Evolutionary conservation across 768 basidiomycete genomes (phyloP), one percentile per base, ranked within the genome.

Genomic region (Leucocoprinus sp.): DNA sequence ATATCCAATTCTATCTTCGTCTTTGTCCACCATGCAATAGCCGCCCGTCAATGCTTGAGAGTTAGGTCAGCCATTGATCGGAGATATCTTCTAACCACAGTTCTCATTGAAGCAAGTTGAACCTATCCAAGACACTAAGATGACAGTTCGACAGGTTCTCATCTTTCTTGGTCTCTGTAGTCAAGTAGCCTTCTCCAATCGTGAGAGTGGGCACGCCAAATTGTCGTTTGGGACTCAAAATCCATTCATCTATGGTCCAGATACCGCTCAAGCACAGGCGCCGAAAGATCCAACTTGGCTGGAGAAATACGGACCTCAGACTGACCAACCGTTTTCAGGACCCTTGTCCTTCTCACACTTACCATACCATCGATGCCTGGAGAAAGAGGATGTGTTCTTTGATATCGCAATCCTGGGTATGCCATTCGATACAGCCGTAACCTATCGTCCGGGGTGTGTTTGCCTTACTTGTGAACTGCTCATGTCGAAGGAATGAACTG

Each of bases 331-430:
- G 4, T 93, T 88, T 67, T 78, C 84, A 5, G 91, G 92, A 0
- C 83, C 88, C 23, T 69, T 85, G 12, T 72, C 86, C 0, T 95
- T 93, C 66, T 84, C 89, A 15, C 90, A 90, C 55, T 65, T 89
- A 11, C 81, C 86, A 1, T 90, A 88, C 58, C 54, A 67, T 6
- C 74, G 75, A 28, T 91, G 88, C 57, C 67, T 91, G 29, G 80
- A 85, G 50, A 69, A 82, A 51, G 67, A 69, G 40, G 57, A 55
- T 12, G 57, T 63, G 11, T 53, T 54, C 2, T 84, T 84, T 54
- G 86, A 93, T 60, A 78, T 93, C 43, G 89, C 85, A 1, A 59
- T 93, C 28, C 63, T 93, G 4, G 90, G 86, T 6, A 77, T 86
- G 68, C 85, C 85, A 0, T 87, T 88, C 54, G 84, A 89, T 54